phyloP scores from a whole-genome alignment of 768 basidiomycete species.

The Termitomyces sp. region DNA sequence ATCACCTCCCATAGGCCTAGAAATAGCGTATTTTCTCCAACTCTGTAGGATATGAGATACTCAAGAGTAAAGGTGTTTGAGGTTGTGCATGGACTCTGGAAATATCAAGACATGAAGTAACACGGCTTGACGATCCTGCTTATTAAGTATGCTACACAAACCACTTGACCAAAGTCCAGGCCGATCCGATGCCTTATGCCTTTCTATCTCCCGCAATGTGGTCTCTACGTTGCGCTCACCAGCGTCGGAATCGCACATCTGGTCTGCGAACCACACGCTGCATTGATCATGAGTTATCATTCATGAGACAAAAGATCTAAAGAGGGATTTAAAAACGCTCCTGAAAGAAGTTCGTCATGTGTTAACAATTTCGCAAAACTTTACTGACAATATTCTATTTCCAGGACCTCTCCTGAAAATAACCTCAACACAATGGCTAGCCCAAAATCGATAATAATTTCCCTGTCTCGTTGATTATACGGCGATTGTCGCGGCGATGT shows the following conservation, averaged over 20 bases:
- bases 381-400: neutral
- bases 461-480: neutral
- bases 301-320: conserved; percentile 7
- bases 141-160: neutral
- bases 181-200: neutral
- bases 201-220: neutral
- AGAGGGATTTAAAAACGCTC: neutral
- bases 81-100: neutral
- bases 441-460: neutral
- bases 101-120: neutral
- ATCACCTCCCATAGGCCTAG: neutral
- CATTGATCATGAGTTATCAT: conserved; percentile 9
- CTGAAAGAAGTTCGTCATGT: conserved; percentile 7
- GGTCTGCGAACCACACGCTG: conserved; percentile 2
- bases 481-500: neutral
- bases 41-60: neutral
- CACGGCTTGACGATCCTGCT: conserved; percentile 8
- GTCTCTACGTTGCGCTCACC: neutral
- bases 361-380: neutral
- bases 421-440: neutral
- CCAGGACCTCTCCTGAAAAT: neutral
- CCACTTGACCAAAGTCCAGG: neutral
- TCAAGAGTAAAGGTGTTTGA: neutral
- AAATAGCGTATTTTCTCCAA: neutral
- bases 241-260: neutral